These are phyloP conservation scores for Tetracentron sinense DNA, from an alignment of 164 flowering plant genomes.

Conservation along the genomic window DNA sequence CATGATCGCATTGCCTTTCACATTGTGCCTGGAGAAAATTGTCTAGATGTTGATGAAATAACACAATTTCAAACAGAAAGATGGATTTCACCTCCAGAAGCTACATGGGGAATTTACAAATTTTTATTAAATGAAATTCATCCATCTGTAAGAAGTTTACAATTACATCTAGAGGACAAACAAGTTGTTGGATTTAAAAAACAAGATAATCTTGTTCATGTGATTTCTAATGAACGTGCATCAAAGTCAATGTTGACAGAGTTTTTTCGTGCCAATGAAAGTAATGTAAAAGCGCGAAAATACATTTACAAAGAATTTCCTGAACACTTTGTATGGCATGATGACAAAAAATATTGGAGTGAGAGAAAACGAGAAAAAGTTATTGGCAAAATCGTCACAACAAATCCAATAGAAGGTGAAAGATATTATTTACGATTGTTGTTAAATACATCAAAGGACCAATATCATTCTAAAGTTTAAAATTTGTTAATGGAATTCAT, in stretches of 20 bases:
- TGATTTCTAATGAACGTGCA: not conserved
- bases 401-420: conserved; percentile 3
- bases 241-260: not conserved
- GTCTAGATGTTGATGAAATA: conserved; percentile 22
- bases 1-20: conserved; percentile 1
- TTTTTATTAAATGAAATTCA: conserved; percentile 6
- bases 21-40: too few species aligned
- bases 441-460: not conserved
- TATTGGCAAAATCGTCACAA: not conserved
- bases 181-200: not conserved
- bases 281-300: too few species aligned
- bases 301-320: not conserved
- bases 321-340: not conserved
- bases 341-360: not conserved
- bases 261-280: not conserved
- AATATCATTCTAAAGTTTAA: not conserved
- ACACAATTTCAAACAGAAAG: conserved; percentile 10
- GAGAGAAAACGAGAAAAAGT: not conserved
- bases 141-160: not conserved
- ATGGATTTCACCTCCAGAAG: conserved; percentile 12
- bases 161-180: conserved; percentile 1
- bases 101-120: conserved; percentile 5
- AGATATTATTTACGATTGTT: conserved; percentile 6
- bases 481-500: not conserved
- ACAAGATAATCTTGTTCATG: not conserved